Percentiles rank a stretch among this genome's conserved stretches.
phyloP scores from a whole-genome alignment of 805 yeast genomes.

The Wickerhamiella australiensis region DNA sequence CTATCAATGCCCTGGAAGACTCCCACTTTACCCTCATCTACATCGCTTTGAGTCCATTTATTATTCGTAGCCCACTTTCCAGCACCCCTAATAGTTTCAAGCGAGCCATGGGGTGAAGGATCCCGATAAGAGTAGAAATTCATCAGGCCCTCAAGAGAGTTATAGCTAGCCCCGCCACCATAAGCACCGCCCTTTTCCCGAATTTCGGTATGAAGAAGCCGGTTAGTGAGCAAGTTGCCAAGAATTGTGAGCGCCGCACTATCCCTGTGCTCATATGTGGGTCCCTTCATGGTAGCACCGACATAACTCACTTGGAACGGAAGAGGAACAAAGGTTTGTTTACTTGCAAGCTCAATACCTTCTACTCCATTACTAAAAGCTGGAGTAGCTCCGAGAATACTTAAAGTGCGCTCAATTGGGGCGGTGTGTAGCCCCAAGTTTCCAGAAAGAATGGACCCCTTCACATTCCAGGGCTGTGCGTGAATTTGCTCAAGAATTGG shows the following conservation, averaged over 20 bases:
- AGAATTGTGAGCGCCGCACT: conserved; percentile 79
- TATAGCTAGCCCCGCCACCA: conserved; percentile 87
- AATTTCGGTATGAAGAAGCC: conserved; percentile 74
- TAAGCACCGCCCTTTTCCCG: conserved; percentile 97
- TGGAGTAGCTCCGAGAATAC: conserved; percentile 10
- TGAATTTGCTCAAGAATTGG: conserved; percentile 41
- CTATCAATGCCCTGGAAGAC: conserved; percentile 88
- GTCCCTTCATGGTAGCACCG: conserved; percentile 54
- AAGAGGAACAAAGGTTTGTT: conserved; percentile 44
- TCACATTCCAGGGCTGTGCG: conserved; percentile 17
- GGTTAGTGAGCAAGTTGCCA: conserved; percentile 68
- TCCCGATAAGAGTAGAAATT: conserved; percentile 86
- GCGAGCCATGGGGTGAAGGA: conserved; percentile 68
- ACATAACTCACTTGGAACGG: conserved; percentile 87
- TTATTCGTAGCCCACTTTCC: conserved; percentile 38
- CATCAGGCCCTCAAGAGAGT: conserved; percentile 68
- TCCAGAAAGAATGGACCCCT: conserved; percentile 24
- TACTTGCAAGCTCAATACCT: conserved; percentile 14
- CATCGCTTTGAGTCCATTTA: conserved; percentile 50
- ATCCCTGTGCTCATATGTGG: conserved; percentile 53
- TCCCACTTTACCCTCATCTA: conserved; percentile 82
- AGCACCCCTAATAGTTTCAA: conserved; percentile 44
- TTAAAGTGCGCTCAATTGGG: conserved; percentile 12
- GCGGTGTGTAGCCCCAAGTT: conserved; percentile 10
- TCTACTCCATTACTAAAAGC: not conserved